A percentile compares a stretch with the other conserved stretches of the same genome.
phyloP scores from a whole-genome alignment of 305 asterid species.

The Fraxinus albicans region DNA sequence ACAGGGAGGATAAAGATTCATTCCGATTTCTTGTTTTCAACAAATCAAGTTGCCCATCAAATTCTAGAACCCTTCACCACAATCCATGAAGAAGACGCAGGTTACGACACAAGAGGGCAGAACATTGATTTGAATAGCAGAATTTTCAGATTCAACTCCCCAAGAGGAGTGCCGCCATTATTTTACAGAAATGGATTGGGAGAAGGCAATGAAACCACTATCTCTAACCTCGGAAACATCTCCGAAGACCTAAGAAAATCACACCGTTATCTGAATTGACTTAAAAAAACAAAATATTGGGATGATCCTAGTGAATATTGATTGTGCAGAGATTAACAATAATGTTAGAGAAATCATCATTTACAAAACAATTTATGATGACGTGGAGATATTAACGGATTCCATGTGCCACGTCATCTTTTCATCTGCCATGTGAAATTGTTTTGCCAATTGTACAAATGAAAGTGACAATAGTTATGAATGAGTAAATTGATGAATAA shows the following conservation, averaged over 20 bases:
- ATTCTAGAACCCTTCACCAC: constrained; percentile 23
- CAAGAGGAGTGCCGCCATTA: constrained; percentile 72
- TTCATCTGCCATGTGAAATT: not conserved
- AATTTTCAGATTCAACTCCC: constrained; percentile 38
- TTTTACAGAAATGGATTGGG: constrained; percentile 64
- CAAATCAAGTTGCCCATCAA: constrained; percentile 34
- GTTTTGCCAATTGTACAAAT: not conserved
- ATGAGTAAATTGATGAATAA: not conserved
- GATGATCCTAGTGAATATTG: not conserved
- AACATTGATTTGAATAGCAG: not conserved
- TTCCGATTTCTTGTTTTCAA: constrained; percentile 37
- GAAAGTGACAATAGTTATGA: not conserved
- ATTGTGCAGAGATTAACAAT: not conserved
- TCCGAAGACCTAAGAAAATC: constrained; percentile 65
- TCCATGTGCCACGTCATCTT: not conserved
- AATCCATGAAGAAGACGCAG: constrained; percentile 15
- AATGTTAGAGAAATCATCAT: not conserved
- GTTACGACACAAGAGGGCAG: not conserved
- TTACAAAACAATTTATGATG: not conserved
- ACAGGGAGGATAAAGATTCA: constrained; percentile 27
- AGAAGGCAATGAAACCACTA: constrained; percentile 53
- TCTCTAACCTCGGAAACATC: constrained; percentile 70
- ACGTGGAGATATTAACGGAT: not conserved
- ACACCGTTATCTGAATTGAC: constrained; percentile 31
- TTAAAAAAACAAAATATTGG: not conserved